Evolutionary conservation across 768 basidiomycete genomes (phyloP), one percentile per base, ranked within the genome.

Genomic region (Suillus americanus): DNA sequence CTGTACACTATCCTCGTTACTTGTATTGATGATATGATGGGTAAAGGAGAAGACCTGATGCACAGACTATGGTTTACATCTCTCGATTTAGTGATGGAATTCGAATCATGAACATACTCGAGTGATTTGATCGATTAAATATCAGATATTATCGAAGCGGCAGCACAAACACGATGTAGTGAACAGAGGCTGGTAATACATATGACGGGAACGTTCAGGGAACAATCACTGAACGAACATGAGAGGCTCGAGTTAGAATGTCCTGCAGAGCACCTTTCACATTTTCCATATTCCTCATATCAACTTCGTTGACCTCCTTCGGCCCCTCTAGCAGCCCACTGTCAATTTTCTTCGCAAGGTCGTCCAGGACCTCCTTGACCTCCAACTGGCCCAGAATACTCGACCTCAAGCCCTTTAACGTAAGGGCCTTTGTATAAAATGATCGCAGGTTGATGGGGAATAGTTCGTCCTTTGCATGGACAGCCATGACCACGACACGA

Each of bases 401-500:
- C 45, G 77, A 78, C 53, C 51, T 64, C 74, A 78, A 72, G 1
- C 75, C 75, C 60, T 70, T 77, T 64, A 76, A 65, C 1, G 75
- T 73, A 55, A 76, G 23, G 13, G 71, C 66, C 43, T 71, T 74
- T 23, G 70, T 69, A 51, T 75, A 75, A 46, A 77, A 71, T 0
- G 72, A 67, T 8, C 76, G 76, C 68, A 78, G 33, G 50, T 76
- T 50, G 51, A 77, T 46, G 0, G 71, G 68, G 56, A 77, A 77
- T 60, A 73, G 9, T 37, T 72, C 73, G 13, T 77, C 76, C 28
- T 73, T 70, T 12, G 78, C 67, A 38, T 77, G 76, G 1, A 71
- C 76, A 16, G 76, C 77, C 76, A 77, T 77, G 8, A 76, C 73
- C 40, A 77, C 72, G 5, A 71, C 77, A 10, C 77, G 75, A 0